These are phyloP conservation scores for Cladosporium sp. DNA, from an alignment of 2,329 filamentous ascomycete species.

Conservation along the genomic window DNA sequence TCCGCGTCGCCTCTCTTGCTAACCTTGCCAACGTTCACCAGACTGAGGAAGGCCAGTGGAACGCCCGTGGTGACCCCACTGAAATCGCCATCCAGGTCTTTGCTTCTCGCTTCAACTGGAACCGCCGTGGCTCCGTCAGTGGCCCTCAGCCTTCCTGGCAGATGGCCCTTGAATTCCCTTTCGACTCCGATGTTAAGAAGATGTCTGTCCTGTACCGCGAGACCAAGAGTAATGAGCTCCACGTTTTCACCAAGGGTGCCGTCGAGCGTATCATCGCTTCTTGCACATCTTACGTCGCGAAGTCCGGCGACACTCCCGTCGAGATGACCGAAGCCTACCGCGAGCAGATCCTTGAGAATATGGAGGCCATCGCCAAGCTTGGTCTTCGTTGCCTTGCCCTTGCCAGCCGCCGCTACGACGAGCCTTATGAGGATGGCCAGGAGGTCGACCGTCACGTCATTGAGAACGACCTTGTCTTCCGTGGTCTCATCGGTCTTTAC, in stretches of 20 bases:
- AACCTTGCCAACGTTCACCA: slow-evolving; percentile 62
- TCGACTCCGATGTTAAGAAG: slow-evolving; percentile 70
- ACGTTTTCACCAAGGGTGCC: slow-evolving; percentile 62
- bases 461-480: slow-evolving; percentile 66
- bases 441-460: slow-evolving; percentile 55
- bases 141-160: slow-evolving; percentile 51
- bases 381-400: slow-evolving; percentile 66
- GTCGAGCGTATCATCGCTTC: slow-evolving; percentile 65
- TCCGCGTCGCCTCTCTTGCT: slow-evolving; percentile 61
- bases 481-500: slow-evolving; percentile 82
- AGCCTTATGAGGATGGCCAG: slow-evolving; percentile 42
- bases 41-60: slow-evolving; percentile 55
- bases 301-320: slow-evolving; percentile 30
- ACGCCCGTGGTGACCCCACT: slow-evolving; percentile 63
- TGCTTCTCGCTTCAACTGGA: slow-evolving; percentile 56
- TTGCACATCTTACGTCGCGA: slow-evolving; percentile 46
- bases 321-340: slow-evolving; percentile 54
- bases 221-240: slow-evolving; percentile 47
- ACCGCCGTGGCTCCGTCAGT: slow-evolving; percentile 30
- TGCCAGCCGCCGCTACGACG: slow-evolving; percentile 46
- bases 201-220: slow-evolving; percentile 70
- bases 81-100: slow-evolving; percentile 75
- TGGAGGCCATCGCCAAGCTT: slow-evolving; percentile 64
- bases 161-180: slow-evolving; percentile 65
- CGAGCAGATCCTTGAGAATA: slow-evolving; percentile 58